phyloP scores from a whole-genome alignment of 2,329 filamentous ascomycete species.

The Cordyceps javanica region DNA sequence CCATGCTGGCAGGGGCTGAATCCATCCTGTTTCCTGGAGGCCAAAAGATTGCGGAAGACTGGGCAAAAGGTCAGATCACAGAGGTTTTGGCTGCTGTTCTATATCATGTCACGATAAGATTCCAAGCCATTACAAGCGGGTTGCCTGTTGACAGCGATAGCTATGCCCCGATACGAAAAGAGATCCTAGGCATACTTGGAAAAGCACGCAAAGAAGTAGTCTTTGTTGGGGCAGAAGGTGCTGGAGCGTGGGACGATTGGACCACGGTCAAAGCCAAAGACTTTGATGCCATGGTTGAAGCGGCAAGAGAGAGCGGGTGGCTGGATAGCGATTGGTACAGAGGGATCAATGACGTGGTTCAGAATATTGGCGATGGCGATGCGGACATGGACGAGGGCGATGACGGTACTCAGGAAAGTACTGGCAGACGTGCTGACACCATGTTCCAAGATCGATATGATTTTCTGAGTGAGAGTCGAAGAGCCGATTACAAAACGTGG shows the following conservation, averaged over 20 bases:
- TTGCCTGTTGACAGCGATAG: constrained; percentile 34
- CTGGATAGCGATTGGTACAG: constrained; percentile 58
- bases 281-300: constrained; percentile 55
- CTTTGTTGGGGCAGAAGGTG: constrained; percentile 34
- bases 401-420: constrained; percentile 34
- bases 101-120: constrained; percentile 51
- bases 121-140: constrained; percentile 35
- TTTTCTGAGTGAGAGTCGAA: constrained; percentile 59
- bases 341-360: constrained; percentile 50
- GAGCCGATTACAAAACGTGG: constrained; percentile 58
- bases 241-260: constrained; percentile 50
- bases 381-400: constrained; percentile 25
- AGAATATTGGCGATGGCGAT: constrained; percentile 22
- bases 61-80: constrained; percentile 42
- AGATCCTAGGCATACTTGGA: constrained; percentile 37
- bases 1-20: constrained; percentile 70
- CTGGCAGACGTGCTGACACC: constrained; percentile 48
- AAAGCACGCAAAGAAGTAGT: constrained; percentile 36
- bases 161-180: constrained; percentile 40
- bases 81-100: constrained; percentile 55
- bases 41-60: constrained; percentile 39
- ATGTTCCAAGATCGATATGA: constrained; percentile 75
- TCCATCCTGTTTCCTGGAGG: constrained; percentile 40
- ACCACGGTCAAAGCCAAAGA: constrained; percentile 41
- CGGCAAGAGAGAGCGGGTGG: constrained; percentile 52